phyloP scores from a whole-genome alignment of 2,329 filamentous ascomycete species.

The Colletotrichum sp. region DNA sequence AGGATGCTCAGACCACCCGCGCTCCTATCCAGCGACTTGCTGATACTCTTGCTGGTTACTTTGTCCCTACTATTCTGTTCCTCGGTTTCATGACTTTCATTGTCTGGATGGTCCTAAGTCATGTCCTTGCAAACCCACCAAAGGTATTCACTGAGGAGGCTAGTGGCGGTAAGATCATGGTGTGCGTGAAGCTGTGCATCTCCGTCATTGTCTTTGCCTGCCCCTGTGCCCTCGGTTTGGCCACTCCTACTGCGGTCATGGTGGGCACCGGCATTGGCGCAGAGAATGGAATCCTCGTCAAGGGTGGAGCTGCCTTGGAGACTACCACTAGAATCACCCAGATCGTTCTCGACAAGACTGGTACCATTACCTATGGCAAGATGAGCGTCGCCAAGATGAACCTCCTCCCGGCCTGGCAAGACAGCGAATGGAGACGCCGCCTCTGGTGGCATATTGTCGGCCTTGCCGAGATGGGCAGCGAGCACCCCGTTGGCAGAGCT shows the following conservation, averaged over 20 bases:
- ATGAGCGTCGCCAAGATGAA: slow-evolving; percentile 85
- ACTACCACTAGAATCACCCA: slow-evolving; percentile 88
- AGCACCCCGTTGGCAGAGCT: slow-evolving; percentile 94
- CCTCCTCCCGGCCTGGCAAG: slow-evolving; percentile 71
- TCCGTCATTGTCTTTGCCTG: slow-evolving; percentile 98
- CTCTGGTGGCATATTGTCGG: slow-evolving; percentile 97
- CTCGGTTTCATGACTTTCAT: slow-evolving; percentile 87
- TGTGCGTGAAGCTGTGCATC: slow-evolving; percentile 96
- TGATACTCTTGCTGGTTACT: slow-evolving; percentile 90
- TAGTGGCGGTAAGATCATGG: slow-evolving; percentile 92
- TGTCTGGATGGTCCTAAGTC: slow-evolving; percentile 93
- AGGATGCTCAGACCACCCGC: slow-evolving; percentile 92
- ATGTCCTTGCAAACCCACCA: slow-evolving; percentile 82
- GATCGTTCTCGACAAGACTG: slow-evolving; percentile 94
- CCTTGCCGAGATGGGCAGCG: slow-evolving; percentile 92
- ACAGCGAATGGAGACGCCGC: slow-evolving; percentile 68
- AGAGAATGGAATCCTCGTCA: slow-evolving; percentile 96
- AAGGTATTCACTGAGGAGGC: slow-evolving; percentile 81
- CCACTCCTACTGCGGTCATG: slow-evolving; percentile 97
- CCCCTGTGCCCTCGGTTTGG: slow-evolving; percentile 93
- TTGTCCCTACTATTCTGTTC: slow-evolving; percentile 86
- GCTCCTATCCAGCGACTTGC: slow-evolving; percentile 95
- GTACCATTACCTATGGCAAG: slow-evolving; percentile 90
- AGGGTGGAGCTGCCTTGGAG: slow-evolving; percentile 91
- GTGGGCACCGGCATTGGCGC: slow-evolving; percentile 97